These are phyloP conservation scores for Mayamaea pseudoterrestris DNA, from an alignment of 108 stramenopile genomes.

Conservation along the genomic window DNA sequence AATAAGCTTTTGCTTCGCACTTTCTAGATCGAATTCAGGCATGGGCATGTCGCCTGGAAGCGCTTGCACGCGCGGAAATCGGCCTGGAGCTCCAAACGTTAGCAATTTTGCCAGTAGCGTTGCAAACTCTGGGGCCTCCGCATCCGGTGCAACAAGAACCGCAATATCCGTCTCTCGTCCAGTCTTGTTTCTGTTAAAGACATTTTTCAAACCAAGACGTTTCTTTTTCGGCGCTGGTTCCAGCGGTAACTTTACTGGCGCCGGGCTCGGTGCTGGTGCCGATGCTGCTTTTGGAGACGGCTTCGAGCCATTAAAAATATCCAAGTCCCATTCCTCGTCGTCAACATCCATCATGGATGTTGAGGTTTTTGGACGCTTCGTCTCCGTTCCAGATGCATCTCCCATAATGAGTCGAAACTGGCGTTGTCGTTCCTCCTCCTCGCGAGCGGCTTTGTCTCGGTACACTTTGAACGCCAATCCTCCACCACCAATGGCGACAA, in stretches of 20 bases:
- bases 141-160: constrained; percentile 30
- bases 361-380: neutral
- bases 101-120: constrained; percentile 56
- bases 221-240: constrained; percentile 31
- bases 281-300: neutral
- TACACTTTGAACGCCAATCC: constrained; percentile 43
- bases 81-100: constrained; percentile 80
- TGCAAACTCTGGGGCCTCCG: constrained; percentile 60
- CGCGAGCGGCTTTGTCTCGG: constrained; percentile 31
- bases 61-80: constrained; percentile 47
- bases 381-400: too few species aligned
- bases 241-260: constrained; percentile 4
- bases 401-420: constrained; percentile 65
- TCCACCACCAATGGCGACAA: constrained; percentile 44
- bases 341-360: neutral
- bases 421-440: constrained; percentile 51
- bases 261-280: neutral
- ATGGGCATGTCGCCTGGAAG: constrained; percentile 52
- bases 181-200: constrained; percentile 61
- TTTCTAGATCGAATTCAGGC: constrained; percentile 48
- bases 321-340: too few species aligned
- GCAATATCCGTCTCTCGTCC: constrained; percentile 51
- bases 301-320: neutral
- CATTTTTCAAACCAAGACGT: constrained; percentile 22
- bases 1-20: constrained; percentile 34